Base-by-base conservation (phyloP, 257 asterid genomes). In the Eustoma russellianum region DNA sequence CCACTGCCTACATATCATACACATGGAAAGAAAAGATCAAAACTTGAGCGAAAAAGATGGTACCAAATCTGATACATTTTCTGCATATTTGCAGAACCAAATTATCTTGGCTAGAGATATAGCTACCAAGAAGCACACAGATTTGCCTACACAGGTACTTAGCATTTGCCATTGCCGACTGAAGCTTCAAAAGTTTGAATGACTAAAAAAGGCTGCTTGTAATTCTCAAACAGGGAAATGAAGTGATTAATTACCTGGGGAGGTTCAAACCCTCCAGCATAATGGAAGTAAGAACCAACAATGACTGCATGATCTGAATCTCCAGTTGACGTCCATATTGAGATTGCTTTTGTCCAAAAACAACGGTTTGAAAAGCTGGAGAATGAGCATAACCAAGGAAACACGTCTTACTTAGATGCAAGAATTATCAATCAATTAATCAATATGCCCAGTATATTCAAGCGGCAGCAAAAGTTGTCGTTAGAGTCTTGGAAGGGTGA, bases 321-420 rank as follows among this genome's bases (percentile, higher is more conserved):
- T 61, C 97, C 97, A 6, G 99, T 88, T 43, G 97, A 85, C 57
- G 99, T 88, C 97, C 97, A 88, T 62, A 88, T 83, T 30, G 94
- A 92, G 70, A 88, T 81, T 47, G 97, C 97, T 81, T 92, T 92
- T 13, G 97, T 92, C 69, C 72, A 92, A 80, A 92, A 92, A 83
- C 98, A 92, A 46, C 95, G 97, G 52, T 92, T 92, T 15, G 97
- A 92, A 76, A 92, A 85, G 80, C 98, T 90, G 71, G 51, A 41
- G 55, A 40, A 57, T 38, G 61, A 30, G 53, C 55, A 57, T 19
- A 55, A 61, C 13, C 53, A 50, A 65, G 53, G 46, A 53, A 67
- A 49, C 9, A 38, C 43, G 12, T 7, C 9, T 8, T 1, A 8
- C 7, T 0, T n/a, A n/a, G n/a, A 38, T 8, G 43, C 12, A 8